phyloP scores from a whole-genome alignment of 1,139 yeast genomes.

The Saccharomyces uvarum region DNA sequence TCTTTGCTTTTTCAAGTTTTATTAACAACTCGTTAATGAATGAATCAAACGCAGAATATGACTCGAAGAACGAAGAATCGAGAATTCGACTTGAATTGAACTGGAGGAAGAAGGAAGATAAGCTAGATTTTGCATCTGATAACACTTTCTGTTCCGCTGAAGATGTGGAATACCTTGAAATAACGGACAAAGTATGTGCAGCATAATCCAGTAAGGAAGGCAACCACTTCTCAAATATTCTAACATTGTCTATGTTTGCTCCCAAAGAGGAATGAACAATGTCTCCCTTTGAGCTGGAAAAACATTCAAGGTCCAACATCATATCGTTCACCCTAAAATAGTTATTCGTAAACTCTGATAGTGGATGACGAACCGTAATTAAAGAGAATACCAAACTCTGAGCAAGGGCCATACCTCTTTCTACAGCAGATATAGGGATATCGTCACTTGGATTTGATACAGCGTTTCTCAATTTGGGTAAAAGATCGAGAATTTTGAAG shows the following conservation, averaged over 20 bases:
- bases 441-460: conserved; percentile 59
- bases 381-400: conserved; percentile 61
- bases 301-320: conserved; percentile 17
- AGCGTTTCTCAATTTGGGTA: conserved; percentile 70
- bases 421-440: conserved; percentile 66
- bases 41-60: conserved; percentile 25
- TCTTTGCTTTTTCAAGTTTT: conserved; percentile 32
- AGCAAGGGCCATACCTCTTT: conserved; percentile 68
- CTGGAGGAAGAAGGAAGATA: neutral
- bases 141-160: conserved; percentile 3
- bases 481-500: conserved; percentile 64
- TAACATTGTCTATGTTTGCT: conserved; percentile 6
- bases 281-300: conserved; percentile 15
- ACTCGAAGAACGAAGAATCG: conserved; percentile 13
- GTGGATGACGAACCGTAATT: conserved; percentile 44
- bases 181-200: conserved; percentile 10
- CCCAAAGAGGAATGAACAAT: conserved; percentile 13
- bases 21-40: conserved; percentile 19
- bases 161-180: neutral
- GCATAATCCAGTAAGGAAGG: conserved; percentile 48
- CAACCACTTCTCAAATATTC: conserved; percentile 35
- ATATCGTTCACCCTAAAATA: conserved; percentile 17
- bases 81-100: conserved; percentile 11
- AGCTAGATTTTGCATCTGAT: neutral
- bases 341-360: conserved; percentile 33